Evolutionary conservation across 257 asterid species (phyloP).

Genomic region (Ajuga chamaepitys): DNA sequence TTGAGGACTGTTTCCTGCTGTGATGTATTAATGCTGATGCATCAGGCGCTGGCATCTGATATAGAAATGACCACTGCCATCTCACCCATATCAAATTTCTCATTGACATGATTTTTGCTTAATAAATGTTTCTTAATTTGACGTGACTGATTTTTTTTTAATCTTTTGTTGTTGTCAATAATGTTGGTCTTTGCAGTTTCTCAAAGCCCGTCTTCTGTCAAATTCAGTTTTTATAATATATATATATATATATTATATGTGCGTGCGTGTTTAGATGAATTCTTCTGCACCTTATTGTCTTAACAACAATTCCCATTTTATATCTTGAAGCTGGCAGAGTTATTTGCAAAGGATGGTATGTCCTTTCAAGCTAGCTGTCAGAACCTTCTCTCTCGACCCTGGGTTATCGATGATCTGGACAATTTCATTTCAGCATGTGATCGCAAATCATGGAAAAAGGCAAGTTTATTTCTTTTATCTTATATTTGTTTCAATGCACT

Average conservation of each 20-base stretch:
- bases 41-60: not conserved
- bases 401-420: slow-evolving; percentile 97
- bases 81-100: not conserved
- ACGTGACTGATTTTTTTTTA: too few species aligned
- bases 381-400: slow-evolving; percentile 90
- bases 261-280: too few species aligned
- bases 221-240: not conserved
- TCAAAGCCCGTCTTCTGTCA: not conserved
- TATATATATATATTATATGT: too few species aligned
- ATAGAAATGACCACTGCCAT: not conserved
- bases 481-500: not conserved
- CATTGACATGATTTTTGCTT: not conserved
- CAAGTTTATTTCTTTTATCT: slow-evolving; percentile 10
- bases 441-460: slow-evolving; percentile 74
- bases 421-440: slow-evolving; percentile 62
- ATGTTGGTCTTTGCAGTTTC: slow-evolving; percentile 2
- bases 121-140: not conserved
- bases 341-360: slow-evolving; percentile 91
- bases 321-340: slow-evolving; percentile 77
- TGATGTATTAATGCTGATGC: slow-evolving; percentile 5
- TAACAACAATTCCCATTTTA: slow-evolving; percentile 1
- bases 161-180: too few species aligned
- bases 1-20: not conserved
- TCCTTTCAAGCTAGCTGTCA: slow-evolving; percentile 94
- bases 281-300: slow-evolving; percentile 11